Base-by-base conservation (phyloP, 1,284 basidiomycete species). In the Fomitopsis schrenkii region DNA sequence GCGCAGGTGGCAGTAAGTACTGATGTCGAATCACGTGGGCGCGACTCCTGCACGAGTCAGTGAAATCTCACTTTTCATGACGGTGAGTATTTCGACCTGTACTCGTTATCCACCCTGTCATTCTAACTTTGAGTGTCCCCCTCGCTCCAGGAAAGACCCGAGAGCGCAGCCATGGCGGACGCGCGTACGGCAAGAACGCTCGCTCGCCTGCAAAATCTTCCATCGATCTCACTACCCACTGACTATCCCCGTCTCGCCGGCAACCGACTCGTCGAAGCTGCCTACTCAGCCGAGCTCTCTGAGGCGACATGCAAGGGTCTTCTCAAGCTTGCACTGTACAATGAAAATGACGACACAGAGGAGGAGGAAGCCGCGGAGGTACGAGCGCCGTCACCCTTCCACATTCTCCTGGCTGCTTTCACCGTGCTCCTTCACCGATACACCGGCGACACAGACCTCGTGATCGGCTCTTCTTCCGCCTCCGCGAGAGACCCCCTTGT, bases 401-500 rank as follows among this genome's bases (percentile, higher is more conserved):
- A 98, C 72, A 82, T 99, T 15, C 85, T 99, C 52, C 83, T 99
- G 52, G 87, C 97, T 19, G 91, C 96, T 0, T 98, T 99, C 75
- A 84, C 88, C 26, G 91, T 97, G 41, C 81, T 99, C 40, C 80
- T 99, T 14, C 95, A 98, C 79, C 84, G 97, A 46, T 98, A 96
- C 78, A 98, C 97, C 0, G 95, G 93, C 57, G 97, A 99, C 75
- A 96, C 90, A 14, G 95, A 98, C 69, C 82, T 99, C 65, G 84
- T 98, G 63, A 91, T 99, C 67, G 96, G 93, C 57, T 95, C 95
- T 1, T 96, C 94, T 17, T 91, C 92, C 19, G 86, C 90, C 1
- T 80, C 85, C n/a, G 86, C 85, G 1, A 83, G 85, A 41, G 86
- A 92, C 62, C 95, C 96, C 7, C 80, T 98, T 45, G 83, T 98